Percentiles rank a stretch among this genome's conserved stretches.
Evolutionary conservation across 2,329 filamentous ascomycete genomes (phyloP).

Genomic region (Talaromyces sp.): DNA sequence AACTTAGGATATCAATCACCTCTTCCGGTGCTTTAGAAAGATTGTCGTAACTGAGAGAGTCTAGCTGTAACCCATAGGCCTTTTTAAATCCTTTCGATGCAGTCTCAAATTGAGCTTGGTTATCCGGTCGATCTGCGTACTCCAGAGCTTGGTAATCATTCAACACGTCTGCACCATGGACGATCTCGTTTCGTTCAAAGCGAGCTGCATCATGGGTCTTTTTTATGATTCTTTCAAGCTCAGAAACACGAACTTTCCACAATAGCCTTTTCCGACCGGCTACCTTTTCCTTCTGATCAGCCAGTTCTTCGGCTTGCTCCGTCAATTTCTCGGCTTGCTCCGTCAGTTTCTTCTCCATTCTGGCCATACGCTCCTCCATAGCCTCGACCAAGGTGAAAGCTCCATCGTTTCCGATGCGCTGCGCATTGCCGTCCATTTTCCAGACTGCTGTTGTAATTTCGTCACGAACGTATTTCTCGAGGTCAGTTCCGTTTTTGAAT

Average conservation of each 20-base stretch:
- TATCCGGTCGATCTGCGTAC: background rate
- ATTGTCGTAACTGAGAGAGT: slow-evolving; percentile 2
- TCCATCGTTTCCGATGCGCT: slow-evolving; percentile 1
- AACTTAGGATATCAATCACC: background rate
- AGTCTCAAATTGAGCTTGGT: slow-evolving; percentile 1
- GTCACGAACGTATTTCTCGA: slow-evolving; percentile 8
- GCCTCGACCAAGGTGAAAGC: slow-evolving; percentile 4
- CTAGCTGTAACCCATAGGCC: background rate
- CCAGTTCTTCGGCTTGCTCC: background rate
- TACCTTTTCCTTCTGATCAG: background rate
- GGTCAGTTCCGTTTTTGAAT: slow-evolving; percentile 2
- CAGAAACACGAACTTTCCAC: slow-evolving; percentile 4
- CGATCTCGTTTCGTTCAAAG: slow-evolving; percentile 6
- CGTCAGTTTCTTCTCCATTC: slow-evolving; percentile 6
- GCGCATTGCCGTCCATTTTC: slow-evolving; percentile 1
- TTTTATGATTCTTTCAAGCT: slow-evolving; percentile 10
- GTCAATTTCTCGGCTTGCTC: background rate
- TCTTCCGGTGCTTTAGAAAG: slow-evolving; percentile 5
- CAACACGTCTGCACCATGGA: slow-evolving; percentile 6
- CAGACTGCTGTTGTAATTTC: slow-evolving; percentile 1
- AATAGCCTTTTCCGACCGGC: background rate
- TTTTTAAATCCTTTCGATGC: slow-evolving; percentile 1
- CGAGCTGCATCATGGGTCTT: background rate
- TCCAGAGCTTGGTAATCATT: slow-evolving; percentile 9
- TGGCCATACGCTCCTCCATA: slow-evolving; percentile 9